Base-by-base conservation (phyloP, 805 yeast genomes). In the Candida nonsorbophila region DNA sequence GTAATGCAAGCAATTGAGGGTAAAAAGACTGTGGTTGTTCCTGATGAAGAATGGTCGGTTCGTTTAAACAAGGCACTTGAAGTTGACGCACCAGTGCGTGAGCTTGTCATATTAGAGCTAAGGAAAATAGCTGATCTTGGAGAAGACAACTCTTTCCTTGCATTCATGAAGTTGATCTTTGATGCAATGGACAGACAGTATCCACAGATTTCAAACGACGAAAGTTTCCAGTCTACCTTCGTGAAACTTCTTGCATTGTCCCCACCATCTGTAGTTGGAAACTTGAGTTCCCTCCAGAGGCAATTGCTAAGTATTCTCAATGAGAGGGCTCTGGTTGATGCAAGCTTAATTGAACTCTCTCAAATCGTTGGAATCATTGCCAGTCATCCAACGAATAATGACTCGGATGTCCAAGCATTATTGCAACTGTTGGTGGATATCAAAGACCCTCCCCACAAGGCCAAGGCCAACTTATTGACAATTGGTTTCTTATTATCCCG, bases 21-120 rank as follows among this genome's bases (percentile, higher is more conserved):
- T 0, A 58, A 67, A 10, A 40, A 53, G 0, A 77, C 87, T 0
- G 77, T 79, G 2, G 51, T 84, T 26, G 73, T 72, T 0, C 57
- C 69, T 14, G 95, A 86, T 48, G 81, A 79, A 37, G 79, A 81
- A 29, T 86, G 95, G 95, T 58, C 63, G 3, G 55, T 72, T 0
- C 66, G 90, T 44, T 43, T 84, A 15, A 85, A 80, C 7, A 83
- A 75, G 34, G 84, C 90, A 0, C 29, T 84, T 7, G 80, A 74
- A 22, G 55, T 70, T 23, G 94, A 86, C 45, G 63, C 63, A 0
- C 47, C 42, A 3, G 84, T 82, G 1, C 59, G 60, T 14, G 24
- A 28, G 0, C 37, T 47, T 6, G 34, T 61, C 12, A 34, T 40
- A n/a, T 12, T 31, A 2, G 48, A 53, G 19, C 49, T 60, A 12